Base-by-base conservation (phyloP, 148 eudicot species). In the Suaeda aralocaspica region DNA sequence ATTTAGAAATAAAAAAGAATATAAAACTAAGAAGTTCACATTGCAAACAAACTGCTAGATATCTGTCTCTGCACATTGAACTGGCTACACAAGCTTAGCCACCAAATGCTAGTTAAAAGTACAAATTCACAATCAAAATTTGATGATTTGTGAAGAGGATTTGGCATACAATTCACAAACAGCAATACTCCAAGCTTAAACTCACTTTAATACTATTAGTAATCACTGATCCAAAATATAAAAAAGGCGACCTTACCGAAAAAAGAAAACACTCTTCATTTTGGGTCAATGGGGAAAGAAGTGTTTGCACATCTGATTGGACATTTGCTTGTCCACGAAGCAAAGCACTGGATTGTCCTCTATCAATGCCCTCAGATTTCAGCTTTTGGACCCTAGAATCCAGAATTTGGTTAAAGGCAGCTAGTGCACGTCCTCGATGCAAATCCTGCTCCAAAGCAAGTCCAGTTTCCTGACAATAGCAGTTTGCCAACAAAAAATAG, bases 401-500 rank as follows among this genome's bases (percentile, higher is more conserved):
- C 70, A 93, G 95, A 74, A 93, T 80, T 68, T 90, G 88, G 72
- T 86, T 81, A 64, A 93, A 82, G 73, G 96, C 96, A 51, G 96
- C 95, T 73, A 93, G 71, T 63, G 95, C 95, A 79, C 92, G 89
- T 36, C 98, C 98, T 59, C 96, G 90, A 83, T 90, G 95, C 88
- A 93, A 86, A 76, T 93, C 88, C 64, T 93, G 92, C 87, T 90
- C 95, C 82, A 90, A 77, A 52, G 88, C 94, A 72, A 83, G 83
- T 68, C 94, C 90, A 69, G 81, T 74, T 85, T 81, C 92, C 98
- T 93, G 89, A 64, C 67, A 72, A 56, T 9, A 75, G 64, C 58
- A 22, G 9, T 45, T 22, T 22, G 42, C 29, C 39, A 75, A 53
- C 51, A 36, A 69, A 67, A 70, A 53, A 64, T 19, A 66, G 53